Base-by-base conservation (phyloP, 108 stramenopile species). In the Thalassiosira profunda region DNA sequence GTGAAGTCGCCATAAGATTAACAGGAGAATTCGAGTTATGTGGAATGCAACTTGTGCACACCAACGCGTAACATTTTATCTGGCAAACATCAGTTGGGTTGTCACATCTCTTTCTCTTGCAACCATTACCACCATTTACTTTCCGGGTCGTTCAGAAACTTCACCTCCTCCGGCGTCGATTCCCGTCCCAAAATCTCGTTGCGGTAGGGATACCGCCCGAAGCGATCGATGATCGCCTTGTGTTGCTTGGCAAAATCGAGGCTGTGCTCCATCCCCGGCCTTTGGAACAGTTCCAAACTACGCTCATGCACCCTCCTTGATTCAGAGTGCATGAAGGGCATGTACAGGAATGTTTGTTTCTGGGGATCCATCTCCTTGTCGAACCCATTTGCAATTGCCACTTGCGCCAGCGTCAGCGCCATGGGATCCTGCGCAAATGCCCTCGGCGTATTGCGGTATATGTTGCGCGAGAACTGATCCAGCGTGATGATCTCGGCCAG, bases 121-220 rank as follows among this genome's bases (percentile, higher is more conserved):
- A 8, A 29, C 30, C 49, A 52, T 20, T 17, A 9, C 51, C 33
- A 15, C 17, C 15, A 28, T 0, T 20, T 31, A 31, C 51, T 8
- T 8, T 84, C 79, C 4, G 33, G 30, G 24, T 78, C 72, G 1
- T 61, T 65, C 11, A 92, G 51, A 85, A 84, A 92, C 10, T 48
- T 72, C 37, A 59, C 31, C 59, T 92, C 90, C 59, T 81, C 87
- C 14, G 48, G 43, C 10, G 87, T 92, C 34, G 36, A 66, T 9
- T 62, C 43, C 14, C 90, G 44, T 49, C 80, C 82, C 52, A 67
- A 24, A 47, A 76, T 57, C 6, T 26, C 23, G 63, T 92, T 92
- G 14, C 90, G 61, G 55, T 92, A 86, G 5, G 90, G 90, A 63
- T 87, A 92, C 11, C 87, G 71, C 0, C 87, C 87, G 72, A 92